Base-by-base conservation (phyloP, 306 rosid genomes). In the Mimosa bimucronata region DNA sequence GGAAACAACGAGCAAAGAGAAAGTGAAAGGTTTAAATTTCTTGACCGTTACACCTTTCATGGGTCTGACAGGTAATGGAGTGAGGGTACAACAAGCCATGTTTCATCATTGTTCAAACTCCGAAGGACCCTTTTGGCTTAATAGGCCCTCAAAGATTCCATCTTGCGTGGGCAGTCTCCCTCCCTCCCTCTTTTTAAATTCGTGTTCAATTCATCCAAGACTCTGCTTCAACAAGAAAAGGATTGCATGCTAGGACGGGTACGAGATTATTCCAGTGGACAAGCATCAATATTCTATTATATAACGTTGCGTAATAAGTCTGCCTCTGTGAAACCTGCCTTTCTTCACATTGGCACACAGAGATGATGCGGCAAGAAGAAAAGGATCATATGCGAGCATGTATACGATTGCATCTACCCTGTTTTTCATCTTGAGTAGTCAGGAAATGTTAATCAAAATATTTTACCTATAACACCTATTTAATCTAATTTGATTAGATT, bases 1-100 rank as follows among this genome's bases (percentile, higher is more conserved):
- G 34, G 6, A 28, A 21, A 55, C 11, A 21, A 55, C 7, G 29
- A 23, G 62, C 28, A 55, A 55, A 55, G 6, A 55, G 29, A 21
- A 55, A 23, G 29, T n/a, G 13, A n/a, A 3, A 23, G 16, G 65
- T 29, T 3, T 45, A 45, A 45, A 7, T 29, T 25, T 12, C 0
- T 26, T 60, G 34, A 26, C 8, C 1, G 66, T 18, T 19, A 19
- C 44, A 85, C 88, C 88, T 81, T 73, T 77, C 81, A 85, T 58
- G 78, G 40, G 45, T 67, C 64, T 48, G 40, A 48, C 61, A 23
- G 83, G 45, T 3, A 60, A 81, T 3, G 53, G 77, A 68, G 37
- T 18, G 6, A 1, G 23, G 40, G 30, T 0, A 25, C 31, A 58
- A 11, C 1, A 34, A 12, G 18, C 28, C 74, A 28, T 73, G 18